A percentile compares a stretch with the other conserved stretches of the same genome.
These are phyloP conservation scores for Claviceps sp. DNA, from an alignment of 2,329 filamentous ascomycete genomes.

Conservation along the genomic window DNA sequence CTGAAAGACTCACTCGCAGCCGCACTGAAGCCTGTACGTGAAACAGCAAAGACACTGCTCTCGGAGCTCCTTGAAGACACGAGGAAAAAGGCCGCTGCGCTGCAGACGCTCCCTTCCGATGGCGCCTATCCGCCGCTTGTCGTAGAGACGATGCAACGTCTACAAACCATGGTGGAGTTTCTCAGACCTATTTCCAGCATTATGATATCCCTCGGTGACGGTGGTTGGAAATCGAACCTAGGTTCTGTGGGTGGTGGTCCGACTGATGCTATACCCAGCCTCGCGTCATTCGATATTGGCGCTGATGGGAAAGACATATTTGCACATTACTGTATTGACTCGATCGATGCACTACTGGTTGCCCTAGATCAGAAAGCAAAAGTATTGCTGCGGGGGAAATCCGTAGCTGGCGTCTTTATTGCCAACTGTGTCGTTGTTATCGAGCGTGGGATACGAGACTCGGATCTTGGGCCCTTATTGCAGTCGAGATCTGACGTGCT, in stretches of 20 bases:
- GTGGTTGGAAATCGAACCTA: slow-evolving; percentile 60
- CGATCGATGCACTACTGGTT: slow-evolving; percentile 66
- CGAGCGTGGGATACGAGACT: slow-evolving; percentile 70
- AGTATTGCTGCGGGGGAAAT: slow-evolving; percentile 60
- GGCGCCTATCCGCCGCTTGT: slow-evolving; percentile 68
- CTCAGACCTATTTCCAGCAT: slow-evolving; percentile 76
- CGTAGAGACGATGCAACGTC: slow-evolving; percentile 69
- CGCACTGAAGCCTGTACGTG: slow-evolving; percentile 75
- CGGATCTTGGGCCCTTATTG: slow-evolving; percentile 63
- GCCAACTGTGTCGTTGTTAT: slow-evolving; percentile 78
- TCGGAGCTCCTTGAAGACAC: slow-evolving; percentile 75
- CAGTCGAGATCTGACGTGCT: slow-evolving; percentile 51
- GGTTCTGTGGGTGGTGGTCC: slow-evolving; percentile 39
- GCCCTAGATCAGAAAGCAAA: slow-evolving; percentile 65
- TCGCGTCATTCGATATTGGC: slow-evolving; percentile 72
- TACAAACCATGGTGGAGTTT: slow-evolving; percentile 80
- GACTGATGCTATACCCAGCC: slow-evolving; percentile 53
- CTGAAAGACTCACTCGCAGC: slow-evolving; percentile 73
- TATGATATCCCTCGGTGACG: slow-evolving; percentile 82
- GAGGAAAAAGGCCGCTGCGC: slow-evolving; percentile 49
- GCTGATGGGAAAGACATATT: slow-evolving; percentile 83
- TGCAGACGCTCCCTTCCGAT: slow-evolving; percentile 62
- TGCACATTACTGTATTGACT: slow-evolving; percentile 79
- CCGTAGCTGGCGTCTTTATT: slow-evolving; percentile 73
- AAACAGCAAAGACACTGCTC: slow-evolving; percentile 81